Conservation (phyloP, 495 filamentous ascomycete species). For the Podospora tetraspora region DNA sequence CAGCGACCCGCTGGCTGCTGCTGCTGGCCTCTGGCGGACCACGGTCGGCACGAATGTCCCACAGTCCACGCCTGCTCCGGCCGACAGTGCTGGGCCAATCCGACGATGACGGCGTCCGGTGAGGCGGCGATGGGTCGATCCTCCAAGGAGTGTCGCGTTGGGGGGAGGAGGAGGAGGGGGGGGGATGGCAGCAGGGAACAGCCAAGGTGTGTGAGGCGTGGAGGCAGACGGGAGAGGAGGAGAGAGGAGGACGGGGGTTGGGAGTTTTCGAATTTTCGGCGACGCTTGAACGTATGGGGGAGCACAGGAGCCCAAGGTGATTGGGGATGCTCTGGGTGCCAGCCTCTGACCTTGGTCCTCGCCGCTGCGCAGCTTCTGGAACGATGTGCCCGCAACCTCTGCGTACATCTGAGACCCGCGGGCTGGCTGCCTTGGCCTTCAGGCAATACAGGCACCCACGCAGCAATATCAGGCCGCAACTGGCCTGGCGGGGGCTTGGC, state of each 20-base stretch:
- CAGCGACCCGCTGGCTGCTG: slow-evolving; percentile 11
- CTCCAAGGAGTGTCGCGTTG: slow-evolving; percentile 36
- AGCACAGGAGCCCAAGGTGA: slow-evolving; percentile 30
- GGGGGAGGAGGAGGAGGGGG: slow-evolving; percentile 15
- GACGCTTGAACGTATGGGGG: slow-evolving; percentile 33
- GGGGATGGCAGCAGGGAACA: slow-evolving; percentile 22
- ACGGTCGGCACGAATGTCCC: slow-evolving; percentile 24
- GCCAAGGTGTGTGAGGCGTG: slow-evolving; percentile 20
- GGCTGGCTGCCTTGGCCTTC: slow-evolving; percentile 18
- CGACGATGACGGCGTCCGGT: slow-evolving; percentile 28
- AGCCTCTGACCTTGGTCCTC: slow-evolving; percentile 20
- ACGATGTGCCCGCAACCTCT: slow-evolving; percentile 15
- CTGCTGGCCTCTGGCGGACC: slow-evolving; percentile 17
- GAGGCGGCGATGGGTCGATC: slow-evolving; percentile 29
- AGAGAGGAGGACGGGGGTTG: slow-evolving; percentile 32
- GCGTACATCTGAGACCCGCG: slow-evolving; percentile 33
- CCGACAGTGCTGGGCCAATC: slow-evolving; percentile 28
- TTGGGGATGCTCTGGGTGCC: slow-evolving; percentile 28
- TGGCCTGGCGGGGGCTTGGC: slow-evolving; percentile 26
- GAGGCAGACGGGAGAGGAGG: slow-evolving; percentile 22
- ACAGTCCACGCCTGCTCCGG: slow-evolving; percentile 9
- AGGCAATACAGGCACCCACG: slow-evolving; percentile 28
- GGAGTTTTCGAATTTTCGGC: slow-evolving; percentile 36
- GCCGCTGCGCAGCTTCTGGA: slow-evolving; percentile 28
- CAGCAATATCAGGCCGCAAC: slow-evolving; percentile 26